Evolutionary conservation across 345 rosid species (phyloP).

Genomic region (Brassica nigra): DNA sequence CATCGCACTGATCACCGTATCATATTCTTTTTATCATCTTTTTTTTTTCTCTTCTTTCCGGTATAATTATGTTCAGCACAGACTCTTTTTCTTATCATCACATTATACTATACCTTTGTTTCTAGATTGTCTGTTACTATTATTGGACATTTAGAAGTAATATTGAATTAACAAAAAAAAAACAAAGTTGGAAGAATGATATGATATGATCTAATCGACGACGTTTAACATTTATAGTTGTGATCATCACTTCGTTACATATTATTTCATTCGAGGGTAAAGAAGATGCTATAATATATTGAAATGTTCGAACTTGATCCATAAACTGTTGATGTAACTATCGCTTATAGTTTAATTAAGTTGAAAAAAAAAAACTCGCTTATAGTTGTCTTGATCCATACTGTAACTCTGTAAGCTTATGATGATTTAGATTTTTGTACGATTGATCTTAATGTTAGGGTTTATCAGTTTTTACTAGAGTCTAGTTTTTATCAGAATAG

Average conservation of each 20-base stretch:
- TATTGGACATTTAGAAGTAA: neutral
- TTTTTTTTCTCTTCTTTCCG: neutral
- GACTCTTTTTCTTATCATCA: neutral
- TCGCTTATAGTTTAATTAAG: too few relatives aligned
- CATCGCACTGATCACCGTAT: too few relatives aligned
- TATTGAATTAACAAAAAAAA: neutral
- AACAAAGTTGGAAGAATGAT: neutral
- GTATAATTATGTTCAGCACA: neutral
- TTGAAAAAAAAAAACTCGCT: neutral
- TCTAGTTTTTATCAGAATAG: neutral
- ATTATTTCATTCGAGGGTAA: neutral
- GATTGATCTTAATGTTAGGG: neutral
- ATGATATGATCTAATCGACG: conserved; percentile 11
- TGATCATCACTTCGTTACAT: neutral
- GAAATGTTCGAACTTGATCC: neutral
- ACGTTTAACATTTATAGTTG: conserved; percentile 1
- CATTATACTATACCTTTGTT: neutral
- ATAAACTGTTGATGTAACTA: neutral
- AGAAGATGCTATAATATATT: neutral
- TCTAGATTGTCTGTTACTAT: neutral
- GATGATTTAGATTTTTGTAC: neutral
- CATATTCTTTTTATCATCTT: too few relatives aligned
- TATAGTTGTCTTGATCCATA: neutral
- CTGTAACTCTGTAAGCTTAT: neutral
- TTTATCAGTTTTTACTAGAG: neutral